Base-by-base conservation (phyloP, 1,139 yeast species). In the Debaryomyces nepalensis region DNA sequence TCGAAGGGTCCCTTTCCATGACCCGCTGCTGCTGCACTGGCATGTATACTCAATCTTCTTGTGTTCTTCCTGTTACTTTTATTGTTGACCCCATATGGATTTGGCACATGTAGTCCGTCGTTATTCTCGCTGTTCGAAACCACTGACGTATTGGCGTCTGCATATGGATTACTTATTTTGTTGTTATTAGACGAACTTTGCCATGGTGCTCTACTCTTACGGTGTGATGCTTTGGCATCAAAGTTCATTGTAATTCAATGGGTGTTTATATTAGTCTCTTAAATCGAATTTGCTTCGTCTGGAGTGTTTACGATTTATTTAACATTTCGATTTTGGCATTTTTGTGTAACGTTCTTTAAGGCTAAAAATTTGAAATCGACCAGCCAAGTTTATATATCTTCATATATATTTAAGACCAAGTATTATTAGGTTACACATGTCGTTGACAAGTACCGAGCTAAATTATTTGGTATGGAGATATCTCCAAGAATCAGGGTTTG, bases 381-480 rank as follows among this genome's bases (percentile, higher is more conserved):
- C 18, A 24, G 26, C 37, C 30, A 33, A 22, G 23, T 22, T 21
- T 20, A 19, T 21, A 16, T 16, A 23, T 33, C 19, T 16, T 14
- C 3, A 18, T n/a, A 23, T 14, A 20, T 26, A 27, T 10, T 15
- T 20, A 20, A 19, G n/a, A 7, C 19, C 39, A 21, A 36, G 12
- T 11, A 19, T 4, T 14, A 22, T 11, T 9, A 21, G 19, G 32
- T 8, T 23, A 36, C 32, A 18, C 20, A 89, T 89, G 97, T 84
- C 96, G 26, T 70, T 93, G 42, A 79, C 95, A 5, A 85, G 95
- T 48, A 82, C 79, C 45, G 96, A 91, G 66, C 76, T 93, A 45
- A 93, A 93, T 70, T 91, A 93, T 61, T 75, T 93, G 57, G 80
- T 93, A 47, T 93, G 97, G 97, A 70, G 98, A 52, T 93, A 93